Evolutionary conservation across 1,284 basidiomycete genomes (phyloP).

Genomic region (Apiotrichum veenhuisii): DNA sequence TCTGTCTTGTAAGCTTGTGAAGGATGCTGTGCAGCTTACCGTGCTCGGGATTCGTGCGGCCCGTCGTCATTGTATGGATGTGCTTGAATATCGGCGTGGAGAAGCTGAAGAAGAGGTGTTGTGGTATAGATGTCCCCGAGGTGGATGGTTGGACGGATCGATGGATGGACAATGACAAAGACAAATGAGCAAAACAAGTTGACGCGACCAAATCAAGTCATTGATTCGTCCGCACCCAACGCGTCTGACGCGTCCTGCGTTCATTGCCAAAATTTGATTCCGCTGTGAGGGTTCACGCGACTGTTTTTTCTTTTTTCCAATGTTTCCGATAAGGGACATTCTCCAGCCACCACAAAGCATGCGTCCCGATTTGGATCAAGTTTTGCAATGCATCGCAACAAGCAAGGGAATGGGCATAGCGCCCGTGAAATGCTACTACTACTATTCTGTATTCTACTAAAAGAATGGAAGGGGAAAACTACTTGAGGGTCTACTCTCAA

Average conservation of each 20-base stretch:
- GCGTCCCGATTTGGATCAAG: neutral
- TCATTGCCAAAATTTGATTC: too few relatives aligned
- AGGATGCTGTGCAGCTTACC: constrained; percentile 20
- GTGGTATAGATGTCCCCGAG: neutral
- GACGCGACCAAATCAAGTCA: neutral
- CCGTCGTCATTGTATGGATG: constrained; percentile 9
- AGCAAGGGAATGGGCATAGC: neutral
- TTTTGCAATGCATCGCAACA: neutral
- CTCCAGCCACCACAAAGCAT: neutral
- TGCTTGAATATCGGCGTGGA: too few relatives aligned
- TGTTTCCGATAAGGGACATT: too few relatives aligned
- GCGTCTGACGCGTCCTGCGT: neutral
- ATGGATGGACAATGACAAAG: neutral
- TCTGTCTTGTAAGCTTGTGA: constrained; percentile 52
- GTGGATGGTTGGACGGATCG: neutral
- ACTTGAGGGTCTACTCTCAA: too few relatives aligned
- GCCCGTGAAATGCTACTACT: neutral
- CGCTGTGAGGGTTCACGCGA: too few relatives aligned
- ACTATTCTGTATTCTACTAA: neutral
- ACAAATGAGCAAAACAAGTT: neutral
- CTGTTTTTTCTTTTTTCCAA: too few relatives aligned
- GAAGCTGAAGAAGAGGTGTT: too few relatives aligned
- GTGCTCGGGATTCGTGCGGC: constrained; percentile 32
- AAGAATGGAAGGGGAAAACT: neutral
- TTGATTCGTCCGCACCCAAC: neutral